These are phyloP conservation scores for Aspergillus sp. DNA, from an alignment of 2,329 filamentous ascomycete genomes.

Conservation along the genomic window DNA sequence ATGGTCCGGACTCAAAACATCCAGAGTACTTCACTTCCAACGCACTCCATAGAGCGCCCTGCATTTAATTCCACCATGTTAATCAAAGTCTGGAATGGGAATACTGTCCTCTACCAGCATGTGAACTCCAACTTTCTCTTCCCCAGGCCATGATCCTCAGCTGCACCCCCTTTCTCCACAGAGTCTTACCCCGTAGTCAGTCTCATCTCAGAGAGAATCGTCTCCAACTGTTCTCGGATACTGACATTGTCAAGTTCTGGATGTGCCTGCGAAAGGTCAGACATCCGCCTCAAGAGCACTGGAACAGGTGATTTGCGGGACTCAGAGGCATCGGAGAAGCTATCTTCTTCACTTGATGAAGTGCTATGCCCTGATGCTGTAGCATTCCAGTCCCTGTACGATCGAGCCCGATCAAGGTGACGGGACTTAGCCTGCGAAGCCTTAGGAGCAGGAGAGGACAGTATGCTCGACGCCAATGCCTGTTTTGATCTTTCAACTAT, in stretches of 20 bases:
- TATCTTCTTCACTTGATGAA: slow-evolving; percentile 5
- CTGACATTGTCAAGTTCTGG: slow-evolving; percentile 24
- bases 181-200: slow-evolving; percentile 6
- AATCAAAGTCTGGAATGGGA: neutral
- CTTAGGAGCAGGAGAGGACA: neutral
- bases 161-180: neutral
- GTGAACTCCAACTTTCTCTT: too few species aligned
- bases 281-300: slow-evolving; percentile 16
- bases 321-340: slow-evolving; percentile 11
- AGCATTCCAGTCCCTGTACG: slow-evolving; percentile 3
- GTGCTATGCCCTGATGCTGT: slow-evolving; percentile 14
- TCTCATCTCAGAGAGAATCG: slow-evolving; percentile 17
- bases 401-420: neutral
- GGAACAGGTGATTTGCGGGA: slow-evolving; percentile 17
- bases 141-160: too few species aligned
- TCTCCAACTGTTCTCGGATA: slow-evolving; percentile 20
- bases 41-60: neutral
- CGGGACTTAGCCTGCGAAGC: slow-evolving; percentile 10
- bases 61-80: neutral
- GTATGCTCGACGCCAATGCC: neutral
- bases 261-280: slow-evolving; percentile 16
- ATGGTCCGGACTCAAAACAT: neutral
- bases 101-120: neutral
- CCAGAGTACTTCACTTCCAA: neutral
- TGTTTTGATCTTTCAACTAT: slow-evolving; percentile 15